phyloP scores from a whole-genome alignment of 2,329 filamentous ascomycete genomes.

The Fusarium illudens region DNA sequence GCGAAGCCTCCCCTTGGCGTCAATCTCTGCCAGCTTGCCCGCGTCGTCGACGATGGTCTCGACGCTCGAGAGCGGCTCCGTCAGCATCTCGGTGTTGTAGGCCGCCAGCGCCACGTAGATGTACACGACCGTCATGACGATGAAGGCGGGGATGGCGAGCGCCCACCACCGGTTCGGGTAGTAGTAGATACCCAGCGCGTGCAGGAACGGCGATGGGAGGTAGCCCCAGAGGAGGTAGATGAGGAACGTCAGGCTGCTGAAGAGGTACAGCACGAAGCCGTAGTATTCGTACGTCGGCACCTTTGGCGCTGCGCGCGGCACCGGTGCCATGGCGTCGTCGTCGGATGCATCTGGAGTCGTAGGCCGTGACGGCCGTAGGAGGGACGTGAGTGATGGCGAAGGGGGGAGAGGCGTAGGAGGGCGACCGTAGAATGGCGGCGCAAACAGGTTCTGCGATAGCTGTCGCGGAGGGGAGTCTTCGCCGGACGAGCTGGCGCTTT shows the following conservation, averaged over 20 bases:
- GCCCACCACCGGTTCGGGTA: constrained; percentile 99
- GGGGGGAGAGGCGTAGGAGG: constrained; percentile 95
- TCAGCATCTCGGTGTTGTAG: constrained; percentile 91
- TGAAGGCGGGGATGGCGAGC: constrained; percentile 86
- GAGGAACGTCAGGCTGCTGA: constrained; percentile 82
- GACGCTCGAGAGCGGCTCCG: constrained; percentile 78
- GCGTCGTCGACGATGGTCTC: constrained; percentile 94
- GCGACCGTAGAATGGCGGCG: constrained; percentile 94
- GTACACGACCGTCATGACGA: constrained; percentile 88
- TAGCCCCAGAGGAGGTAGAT: constrained; percentile 83
- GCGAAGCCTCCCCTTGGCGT: constrained; percentile 68
- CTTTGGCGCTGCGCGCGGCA: constrained; percentile 87
- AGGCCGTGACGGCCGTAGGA: constrained; percentile 88
- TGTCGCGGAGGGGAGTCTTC: constrained; percentile 54
- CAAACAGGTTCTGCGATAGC: constrained; percentile 64
- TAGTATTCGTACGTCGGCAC: constrained; percentile 99
- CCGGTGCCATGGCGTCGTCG: constrained; percentile 83
- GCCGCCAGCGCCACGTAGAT: constrained; percentile 92
- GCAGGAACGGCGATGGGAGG: constrained; percentile 88
- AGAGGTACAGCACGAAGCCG: constrained; percentile 95
- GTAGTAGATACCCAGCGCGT: constrained; percentile 93
- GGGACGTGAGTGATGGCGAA: constrained; percentile 89
- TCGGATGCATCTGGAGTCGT: constrained; percentile 93
- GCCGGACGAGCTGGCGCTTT: constrained; percentile 45
- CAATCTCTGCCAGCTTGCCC: constrained; percentile 84